Base-by-base conservation (phyloP, 164 flowering plant species). In the Macadamia tetraphylla region DNA sequence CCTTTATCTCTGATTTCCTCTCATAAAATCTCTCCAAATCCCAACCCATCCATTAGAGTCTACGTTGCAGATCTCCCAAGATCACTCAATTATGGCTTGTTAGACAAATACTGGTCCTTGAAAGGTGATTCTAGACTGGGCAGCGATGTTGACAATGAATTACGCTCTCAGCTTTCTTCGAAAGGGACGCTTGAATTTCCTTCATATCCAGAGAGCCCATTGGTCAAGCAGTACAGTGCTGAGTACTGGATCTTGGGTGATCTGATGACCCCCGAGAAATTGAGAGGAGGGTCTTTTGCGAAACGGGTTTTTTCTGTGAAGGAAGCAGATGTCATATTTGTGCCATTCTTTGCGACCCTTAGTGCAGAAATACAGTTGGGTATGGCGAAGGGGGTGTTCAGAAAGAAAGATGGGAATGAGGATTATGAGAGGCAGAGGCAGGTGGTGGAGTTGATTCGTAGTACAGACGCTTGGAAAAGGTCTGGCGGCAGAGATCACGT, bases 191-290 rank as follows among this genome's bases (percentile, higher is more conserved):
- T 23, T 29, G 46, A 72, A 3, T 81, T 74, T 73, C 94, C 88
- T 1, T 87, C 87, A 0, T 94, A 86, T 62, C 95, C 98, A 0
- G 92, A 92, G 72, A 94, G 81, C 66, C 98, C 98, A 2, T 23
- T 94, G 71, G 87, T 94, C 62, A 92, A 94, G 73, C 98, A 94
- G 80, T 94, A 94, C 84, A 92, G 97, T 57, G 97, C 98, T 0
- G 98, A 94, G 88, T 94, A 90, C 74, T 94, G 98, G 98, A 78
- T 94, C 70, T 58, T 85, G 77, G 97, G 96, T 1, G 97, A 92
- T 76, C 75, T 94, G 43, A 77, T 90, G 85, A 88, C 96, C 4
- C 84, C 89, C 3, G 79, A 73, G 60, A 74, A 78, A 6, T 65
- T 51, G 62, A 69, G 91, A 57, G 63, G 15, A 7, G 81, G 75